Evolutionary conservation across 208 protist species (phyloP), one percentile per base, ranked within the genome.

Genomic region (Leishmania arabica): DNA sequence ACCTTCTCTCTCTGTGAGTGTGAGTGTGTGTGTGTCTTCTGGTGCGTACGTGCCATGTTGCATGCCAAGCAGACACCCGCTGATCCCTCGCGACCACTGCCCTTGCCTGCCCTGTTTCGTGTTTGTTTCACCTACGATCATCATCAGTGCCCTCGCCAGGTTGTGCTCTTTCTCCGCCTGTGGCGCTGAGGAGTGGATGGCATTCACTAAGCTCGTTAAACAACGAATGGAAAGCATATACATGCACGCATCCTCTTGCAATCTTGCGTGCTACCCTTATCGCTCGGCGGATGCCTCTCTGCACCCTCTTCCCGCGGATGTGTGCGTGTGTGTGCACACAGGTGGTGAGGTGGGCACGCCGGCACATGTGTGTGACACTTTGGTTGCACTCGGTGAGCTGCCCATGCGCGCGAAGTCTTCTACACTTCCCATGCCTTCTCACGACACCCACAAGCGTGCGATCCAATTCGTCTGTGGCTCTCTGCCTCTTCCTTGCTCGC

Each of bases 1-100:
- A 17, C 70, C 47, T 42, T 74, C 45, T 24, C 70, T 56, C 47
- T 56, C 27, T 34, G 1, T 74, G 27, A 1, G 0, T 27, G 9
- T n/a, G 0, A 24, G 8, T 21, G 60, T 34, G 60, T 24, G 62
- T 11, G 62, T 17, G 62, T 37, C 13, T 6, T 42, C 34, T 7
- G 45, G 34, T 27, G 68, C 58, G 72, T 65, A 74, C 24, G 56
- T n/a, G 56, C 53, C 17, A 62, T 75, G 56, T 19, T 77, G 24
- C 42, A 53, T 31, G 42, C 45, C 42, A 45, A 54, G 68, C 64
- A 69, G 31, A 69, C 15, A 69, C 3, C 64, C 13, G 27, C 15
- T 34, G 64, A 8, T 24, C 11, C 27, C 64, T 42, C 31, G 64
- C 4, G 64, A 27, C 34, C 34, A 42, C 64, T 69, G 27, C 13